These are phyloP conservation scores for Cercophora sp. DNA, from an alignment of 495 filamentous ascomycete genomes.

Conservation along the genomic window DNA sequence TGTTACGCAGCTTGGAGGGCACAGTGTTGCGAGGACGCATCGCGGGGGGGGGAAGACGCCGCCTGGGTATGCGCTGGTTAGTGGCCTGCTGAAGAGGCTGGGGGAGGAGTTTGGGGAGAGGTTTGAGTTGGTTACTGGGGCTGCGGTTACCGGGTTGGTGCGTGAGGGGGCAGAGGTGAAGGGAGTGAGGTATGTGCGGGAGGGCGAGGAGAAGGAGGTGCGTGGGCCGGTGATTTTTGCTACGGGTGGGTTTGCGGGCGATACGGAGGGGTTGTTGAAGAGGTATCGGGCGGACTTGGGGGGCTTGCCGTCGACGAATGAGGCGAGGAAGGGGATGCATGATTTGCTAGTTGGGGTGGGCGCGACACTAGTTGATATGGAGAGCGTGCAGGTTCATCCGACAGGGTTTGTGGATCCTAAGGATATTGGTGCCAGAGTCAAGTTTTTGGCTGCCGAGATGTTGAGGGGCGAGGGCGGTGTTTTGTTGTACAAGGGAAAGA, in stretches of 20 bases:
- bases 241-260: slow-evolving; percentile 56
- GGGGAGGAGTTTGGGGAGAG: slow-evolving; percentile 32
- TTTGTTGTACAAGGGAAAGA: slow-evolving; percentile 39
- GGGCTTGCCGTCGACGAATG: slow-evolving; percentile 58
- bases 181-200: slow-evolving; percentile 33
- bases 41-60: slow-evolving; percentile 46
- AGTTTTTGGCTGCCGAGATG: slow-evolving; percentile 60
- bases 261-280: slow-evolving; percentile 49
- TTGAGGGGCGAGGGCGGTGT: slow-evolving; percentile 57
- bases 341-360: slow-evolving; percentile 42
- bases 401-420: slow-evolving; percentile 71
- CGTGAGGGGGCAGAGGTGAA: slow-evolving; percentile 20
- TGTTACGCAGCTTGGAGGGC: slow-evolving; percentile 53
- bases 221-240: slow-evolving; percentile 54
- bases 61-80: slow-evolving; percentile 52
- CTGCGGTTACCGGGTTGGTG: slow-evolving; percentile 45
- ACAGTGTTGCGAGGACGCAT: slow-evolving; percentile 51
- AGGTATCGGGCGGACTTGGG: slow-evolving; percentile 53
- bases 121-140: slow-evolving; percentile 43
- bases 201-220: slow-evolving; percentile 7
- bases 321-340: slow-evolving; percentile 48
- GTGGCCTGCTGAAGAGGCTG: slow-evolving; percentile 42
- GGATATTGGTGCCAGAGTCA: slow-evolving; percentile 32
- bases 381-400: slow-evolving; percentile 57
- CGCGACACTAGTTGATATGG: slow-evolving; percentile 55